phyloP scores from a whole-genome alignment of 257 asterid genomes.

The Oldenlandia corymbosa region DNA sequence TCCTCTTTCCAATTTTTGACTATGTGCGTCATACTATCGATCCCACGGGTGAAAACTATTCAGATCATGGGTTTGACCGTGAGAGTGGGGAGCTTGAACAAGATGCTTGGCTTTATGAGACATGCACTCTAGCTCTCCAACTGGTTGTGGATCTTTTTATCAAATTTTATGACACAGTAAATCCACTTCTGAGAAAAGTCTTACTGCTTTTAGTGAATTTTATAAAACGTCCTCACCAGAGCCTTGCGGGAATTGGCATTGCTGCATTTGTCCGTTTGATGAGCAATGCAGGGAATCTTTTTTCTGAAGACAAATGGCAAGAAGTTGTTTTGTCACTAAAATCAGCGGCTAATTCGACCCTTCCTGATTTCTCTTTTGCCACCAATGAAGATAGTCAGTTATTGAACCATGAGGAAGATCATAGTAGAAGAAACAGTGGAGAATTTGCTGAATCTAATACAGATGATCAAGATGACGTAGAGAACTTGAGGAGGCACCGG shows the following conservation, averaged over 20 bases:
- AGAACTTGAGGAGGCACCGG: slow-evolving; percentile 53
- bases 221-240: slow-evolving; percentile 94
- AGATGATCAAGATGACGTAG: slow-evolving; percentile 46
- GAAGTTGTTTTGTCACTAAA: slow-evolving; percentile 85
- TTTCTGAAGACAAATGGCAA: slow-evolving; percentile 89
- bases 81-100: slow-evolving; percentile 72
- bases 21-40: slow-evolving; percentile 87
- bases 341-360: slow-evolving; percentile 71
- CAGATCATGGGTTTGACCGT: slow-evolving; percentile 40
- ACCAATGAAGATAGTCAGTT: slow-evolving; percentile 48
- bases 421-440: slow-evolving; percentile 34
- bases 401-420: slow-evolving; percentile 46
- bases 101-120: slow-evolving; percentile 98
- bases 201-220: slow-evolving; percentile 76
- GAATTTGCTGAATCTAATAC: slow-evolving; percentile 46
- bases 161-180: slow-evolving; percentile 82
- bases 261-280: slow-evolving; percentile 99
- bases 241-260: slow-evolving; percentile 97
- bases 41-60: slow-evolving; percentile 64
- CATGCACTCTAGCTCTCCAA: slow-evolving; percentile 96
- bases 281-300: slow-evolving; percentile 93
- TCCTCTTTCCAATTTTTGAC: slow-evolving; percentile 87
- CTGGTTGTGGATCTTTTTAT: slow-evolving; percentile 96
- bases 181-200: slow-evolving; percentile 88
- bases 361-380: slow-evolving; percentile 81